These are phyloP conservation scores for Exophiala sp. DNA, from an alignment of 2,329 filamentous ascomycete species.

Conservation along the genomic window DNA sequence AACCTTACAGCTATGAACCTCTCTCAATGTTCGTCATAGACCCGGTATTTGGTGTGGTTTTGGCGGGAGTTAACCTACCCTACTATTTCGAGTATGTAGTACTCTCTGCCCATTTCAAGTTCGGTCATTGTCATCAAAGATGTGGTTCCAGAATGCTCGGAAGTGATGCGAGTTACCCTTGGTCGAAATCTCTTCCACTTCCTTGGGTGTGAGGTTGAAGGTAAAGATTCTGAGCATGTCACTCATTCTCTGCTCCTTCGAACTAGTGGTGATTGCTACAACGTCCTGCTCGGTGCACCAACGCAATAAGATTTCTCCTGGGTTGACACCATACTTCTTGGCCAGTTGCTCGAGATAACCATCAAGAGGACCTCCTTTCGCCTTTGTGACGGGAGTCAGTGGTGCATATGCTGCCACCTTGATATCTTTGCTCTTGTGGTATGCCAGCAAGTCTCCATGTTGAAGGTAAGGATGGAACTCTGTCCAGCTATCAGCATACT, in stretches of 20 bases:
- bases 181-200: slow-evolving; percentile 53
- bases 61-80: background rate
- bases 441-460: slow-evolving; percentile 40
- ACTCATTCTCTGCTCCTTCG: slow-evolving; percentile 57
- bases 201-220: slow-evolving; percentile 58
- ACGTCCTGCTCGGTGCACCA: slow-evolving; percentile 62
- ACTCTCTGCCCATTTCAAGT: slow-evolving; percentile 10
- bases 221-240: slow-evolving; percentile 55
- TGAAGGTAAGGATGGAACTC: slow-evolving; percentile 49
- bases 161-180: slow-evolving; percentile 50
- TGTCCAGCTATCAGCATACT: no score
- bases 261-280: slow-evolving; percentile 58
- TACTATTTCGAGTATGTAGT: background rate
- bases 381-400: slow-evolving; percentile 52
- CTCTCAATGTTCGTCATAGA: no score
- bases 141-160: slow-evolving; percentile 51
- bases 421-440: slow-evolving; percentile 42
- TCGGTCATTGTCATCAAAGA: slow-evolving; percentile 45
- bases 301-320: slow-evolving; percentile 55
- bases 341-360: slow-evolving; percentile 48
- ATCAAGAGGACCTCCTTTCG: slow-evolving; percentile 54
- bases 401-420: slow-evolving; percentile 41
- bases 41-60: background rate
- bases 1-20: no score
- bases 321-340: slow-evolving; percentile 60